Base-by-base conservation (phyloP, 768 basidiomycete genomes). In the Pisolithus marmoratus region DNA sequence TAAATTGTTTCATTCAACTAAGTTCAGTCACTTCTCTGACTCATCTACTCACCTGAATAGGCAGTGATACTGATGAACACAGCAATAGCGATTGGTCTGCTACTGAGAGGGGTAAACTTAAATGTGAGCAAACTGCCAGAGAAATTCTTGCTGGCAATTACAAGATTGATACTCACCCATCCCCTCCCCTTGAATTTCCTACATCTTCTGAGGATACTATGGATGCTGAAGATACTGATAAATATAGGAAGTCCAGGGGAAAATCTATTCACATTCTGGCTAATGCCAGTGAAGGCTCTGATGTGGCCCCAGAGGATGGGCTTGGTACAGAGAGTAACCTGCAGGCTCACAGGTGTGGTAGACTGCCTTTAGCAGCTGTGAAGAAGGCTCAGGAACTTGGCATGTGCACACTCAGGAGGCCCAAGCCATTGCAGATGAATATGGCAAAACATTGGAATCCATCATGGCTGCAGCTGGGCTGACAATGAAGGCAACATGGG, bases 381-480 rank as follows among this genome's bases (percentile, higher is more conserved):
- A 19, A 41, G n/a, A 41, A 41, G 40, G 40, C 40, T 12, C 40
- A 41, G 12, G 40, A 7, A 41, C 40, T 41, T 22, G 40, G 40
- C 7, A 41, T 11, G 40, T 8, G 7, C 11, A 41, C 43, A 11
- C 43, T 26, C 2, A 27, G 23, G 24, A 44, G 43, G 50, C 42
- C 23, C 22, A 42, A 36, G 50, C 42, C n/a, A 51, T 51, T 34
- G 42, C 29, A 31, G 36, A 51, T 24, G 31, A 45, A 26, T 51
- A 44, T 8, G 49, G 42, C 17, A 51, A 51, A 45, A 31, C 23
- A 1, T 17, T 14, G 22, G 37, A 8, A 38, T n/a, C 45, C 17
- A 51, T 51, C 26, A 42, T 51, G 34, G 45, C 37, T 1, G 17
- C 42, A 31, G 50, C 42, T 36, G 50, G 50, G 31, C 43, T 51